phyloP scores from a whole-genome alignment of 2,329 filamentous ascomycete genomes.

The Paradendryphiella salina region DNA sequence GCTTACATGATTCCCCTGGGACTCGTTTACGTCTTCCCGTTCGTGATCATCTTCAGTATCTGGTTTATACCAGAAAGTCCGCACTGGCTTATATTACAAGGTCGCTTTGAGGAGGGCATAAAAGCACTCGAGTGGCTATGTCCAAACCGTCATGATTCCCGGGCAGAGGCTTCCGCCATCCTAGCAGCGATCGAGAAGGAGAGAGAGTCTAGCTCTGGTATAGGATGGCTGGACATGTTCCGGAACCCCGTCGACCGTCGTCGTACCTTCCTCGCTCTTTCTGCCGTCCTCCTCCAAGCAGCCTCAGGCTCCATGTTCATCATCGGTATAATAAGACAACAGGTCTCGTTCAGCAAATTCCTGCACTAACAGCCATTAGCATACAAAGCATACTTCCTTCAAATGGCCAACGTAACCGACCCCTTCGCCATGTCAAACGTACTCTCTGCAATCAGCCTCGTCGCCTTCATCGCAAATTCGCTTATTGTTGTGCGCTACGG shows the following conservation, averaged over 20 bases:
- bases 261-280: slow-evolving; percentile 43
- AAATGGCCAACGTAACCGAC: slow-evolving; percentile 60
- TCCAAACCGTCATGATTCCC: slow-evolving; percentile 47
- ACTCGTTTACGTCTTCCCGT: slow-evolving; percentile 56
- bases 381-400: slow-evolving; percentile 61
- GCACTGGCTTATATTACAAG: slow-evolving; percentile 41
- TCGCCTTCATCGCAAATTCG: slow-evolving; percentile 60
- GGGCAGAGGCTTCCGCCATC: slow-evolving; percentile 37
- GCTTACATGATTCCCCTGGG: slow-evolving; percentile 55
- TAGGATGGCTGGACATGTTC: slow-evolving; percentile 45
- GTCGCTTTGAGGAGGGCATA: slow-evolving; percentile 33
- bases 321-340: slow-evolving; percentile 44
- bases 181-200: slow-evolving; percentile 41
- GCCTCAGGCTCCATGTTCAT: slow-evolving; percentile 48
- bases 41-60: slow-evolving; percentile 49
- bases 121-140: slow-evolving; percentile 48
- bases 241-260: slow-evolving; percentile 41
- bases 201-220: slow-evolving; percentile 32
- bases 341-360: too few relatives aligned
- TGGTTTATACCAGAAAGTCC: slow-evolving; percentile 41
- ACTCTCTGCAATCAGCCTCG: slow-evolving; percentile 57
- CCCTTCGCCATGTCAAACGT: slow-evolving; percentile 63
- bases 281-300: slow-evolving; percentile 44
- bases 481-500: slow-evolving; percentile 58
- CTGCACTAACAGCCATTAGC: slow-evolving; percentile 18